Base-by-base conservation (phyloP, 2,329 filamentous ascomycete genomes). In the Cytospora mali region DNA sequence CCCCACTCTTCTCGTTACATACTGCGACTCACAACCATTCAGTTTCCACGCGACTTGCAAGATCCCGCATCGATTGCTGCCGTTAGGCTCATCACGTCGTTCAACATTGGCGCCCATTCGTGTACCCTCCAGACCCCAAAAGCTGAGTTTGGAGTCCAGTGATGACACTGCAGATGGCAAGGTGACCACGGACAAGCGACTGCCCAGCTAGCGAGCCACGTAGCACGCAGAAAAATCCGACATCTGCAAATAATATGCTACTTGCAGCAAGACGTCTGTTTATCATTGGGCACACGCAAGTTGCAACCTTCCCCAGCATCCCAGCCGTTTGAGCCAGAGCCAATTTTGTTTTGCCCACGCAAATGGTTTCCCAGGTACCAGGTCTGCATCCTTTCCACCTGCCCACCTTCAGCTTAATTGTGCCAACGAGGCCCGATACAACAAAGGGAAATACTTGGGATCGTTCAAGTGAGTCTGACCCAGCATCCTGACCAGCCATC, bases 181-280 rank as follows among this genome's bases (percentile, higher is more conserved):
- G 28, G 18, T 53, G 56, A 49, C 55, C 54, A 54, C 35, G 27
- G 53, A 63, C 33, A 65, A 65, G 52, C 53, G 64, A 61, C 56
- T 6, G 25, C 51, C 31, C 46, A n/a, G 64, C 54, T 65, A 58
- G 61, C 56, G 64, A 65, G 64, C 64, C 64, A 65, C 64, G 64
- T 65, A 65, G 64, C 64, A 52, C 53, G 57, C 63, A 62, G 53
- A 39, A 56, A 52, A 55, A 64, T 10, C 48, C 61, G 23, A 33
- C 49, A 54, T 57, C 60, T 58, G 55, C 55, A 62, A 53, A 52
- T n/a, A 28, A 50, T 49, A 33, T 63, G 27, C 56, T 42, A 53
- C 35, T 25, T 63, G 61, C 61, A 55, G 56, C 56, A 59, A 28
- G 25, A 58, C 46, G 14, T 31, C n/a, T 23, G 2, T n/a, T n/a